Percentiles rank a stretch among this genome's conserved stretches.
phyloP scores from a whole-genome alignment of 2,329 filamentous ascomycete genomes.

The Arthroderma sp. region DNA sequence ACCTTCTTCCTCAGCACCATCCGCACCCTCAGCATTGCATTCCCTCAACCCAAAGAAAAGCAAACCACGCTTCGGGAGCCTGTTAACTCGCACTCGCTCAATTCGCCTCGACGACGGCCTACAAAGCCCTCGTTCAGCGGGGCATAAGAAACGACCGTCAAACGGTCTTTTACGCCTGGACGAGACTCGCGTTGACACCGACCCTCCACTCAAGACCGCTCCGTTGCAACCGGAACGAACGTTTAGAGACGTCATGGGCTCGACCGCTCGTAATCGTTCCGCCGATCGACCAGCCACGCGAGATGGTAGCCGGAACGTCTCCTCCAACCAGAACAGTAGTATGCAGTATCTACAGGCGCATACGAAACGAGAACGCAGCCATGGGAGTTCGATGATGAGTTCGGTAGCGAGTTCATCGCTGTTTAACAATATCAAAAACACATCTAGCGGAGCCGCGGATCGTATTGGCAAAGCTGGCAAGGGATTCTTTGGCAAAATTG shows the following conservation, averaged over 20 bases:
- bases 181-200: conserved; percentile 25
- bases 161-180: conserved; percentile 30
- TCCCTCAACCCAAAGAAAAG: conserved; percentile 27
- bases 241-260: conserved; percentile 55
- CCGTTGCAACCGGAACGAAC: conserved; percentile 55
- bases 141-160: conserved; percentile 28
- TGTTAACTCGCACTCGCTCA: conserved; percentile 35
- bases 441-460: conserved; percentile 62
- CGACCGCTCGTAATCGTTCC: conserved; percentile 56
- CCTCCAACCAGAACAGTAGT: conserved; percentile 21
- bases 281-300: conserved; percentile 47
- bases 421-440: conserved; percentile 61
- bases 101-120: conserved; percentile 33
- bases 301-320: conserved; percentile 15
- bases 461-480: conserved; percentile 61
- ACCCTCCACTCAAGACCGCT: conserved; percentile 47
- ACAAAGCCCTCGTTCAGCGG: conserved; percentile 18
- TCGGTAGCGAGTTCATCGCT: conserved; percentile 44
- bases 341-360: conserved; percentile 19
- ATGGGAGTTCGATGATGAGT: conserved; percentile 34
- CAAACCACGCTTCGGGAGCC: conserved; percentile 35
- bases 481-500: conserved; percentile 67
- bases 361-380: conserved; percentile 19
- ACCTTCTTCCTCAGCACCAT: background rate
- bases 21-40: conserved; percentile 3